Evolutionary conservation across 2,329 filamentous ascomycete species (phyloP), one percentile per base, ranked within the genome.

Genomic region (Chrysoporthe austroafricana): DNA sequence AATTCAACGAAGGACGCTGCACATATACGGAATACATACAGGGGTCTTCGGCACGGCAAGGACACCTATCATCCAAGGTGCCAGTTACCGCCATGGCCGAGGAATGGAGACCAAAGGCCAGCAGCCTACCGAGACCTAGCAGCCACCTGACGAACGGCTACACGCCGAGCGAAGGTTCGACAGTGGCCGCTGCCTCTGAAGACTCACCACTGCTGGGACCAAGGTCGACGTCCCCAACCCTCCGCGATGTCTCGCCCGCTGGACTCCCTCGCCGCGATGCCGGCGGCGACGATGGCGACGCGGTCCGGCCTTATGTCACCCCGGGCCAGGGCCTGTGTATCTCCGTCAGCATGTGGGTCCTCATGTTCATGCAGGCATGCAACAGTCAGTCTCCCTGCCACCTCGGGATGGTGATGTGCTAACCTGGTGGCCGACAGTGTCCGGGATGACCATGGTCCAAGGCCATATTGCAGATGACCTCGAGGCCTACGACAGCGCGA

Each of bases 391-490:
- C n/a, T 21, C 36, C 39, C 36, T 46, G 18, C 5, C 32, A 39
- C 9, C 4, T 34, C 34, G 26, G 36, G 50, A 14, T 52, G 63
- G 14, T 61, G n/a, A 62, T 9, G 48, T 54, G 46, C 11, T 43
- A 6, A 52, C 14, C 2, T 7, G 32, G 54, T 46, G 16, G n/a
- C 16, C 59, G 32, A 92, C 57, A 59, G 57, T 94, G 79, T 92
- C 90, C 14, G 89, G 93, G 72, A 89, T 96, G 75, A 92, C 91
- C 6, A 94, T 93, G 66, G 91, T 91, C 1, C 93, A 96, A 78
- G 92, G 90, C 8, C 83, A 84, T 62, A 92, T 96, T 71, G 92
- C 92, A 2, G 85, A 85, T 8, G 92, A 95, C 71, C 82, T 96
- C 1, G 84, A 92, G 77, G 87, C 91, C 1, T 94, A 93, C 73